Evolutionary conservation across 2,329 filamentous ascomycete genomes (phyloP).

Genomic region (Gyromitra esculenta): DNA sequence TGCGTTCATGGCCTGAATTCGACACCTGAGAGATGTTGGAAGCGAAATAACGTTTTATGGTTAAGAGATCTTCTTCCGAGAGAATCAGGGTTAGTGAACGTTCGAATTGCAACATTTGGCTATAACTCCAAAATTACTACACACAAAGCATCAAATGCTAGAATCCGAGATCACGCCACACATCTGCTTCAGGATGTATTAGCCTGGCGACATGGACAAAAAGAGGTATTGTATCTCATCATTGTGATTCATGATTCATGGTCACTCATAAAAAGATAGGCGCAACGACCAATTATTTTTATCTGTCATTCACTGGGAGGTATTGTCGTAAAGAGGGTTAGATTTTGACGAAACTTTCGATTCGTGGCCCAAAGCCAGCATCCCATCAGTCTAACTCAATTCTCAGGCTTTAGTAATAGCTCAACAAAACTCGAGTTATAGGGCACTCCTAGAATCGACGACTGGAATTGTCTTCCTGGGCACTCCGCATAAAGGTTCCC

Average conservation of each 20-base stretch:
- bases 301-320: constrained; percentile 38
- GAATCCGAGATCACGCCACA: constrained; percentile 19
- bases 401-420: constrained; percentile 36
- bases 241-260: no score
- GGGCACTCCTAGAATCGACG: background rate
- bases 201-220: background rate
- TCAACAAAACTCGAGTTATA: constrained; percentile 1
- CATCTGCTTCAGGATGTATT: constrained; percentile 16
- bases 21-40: constrained; percentile 12
- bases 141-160: background rate
- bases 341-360: background rate
- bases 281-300: constrained; percentile 32
- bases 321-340: constrained; percentile 42
- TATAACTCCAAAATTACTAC: constrained; percentile 36
- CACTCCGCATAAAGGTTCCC: constrained; percentile 22
- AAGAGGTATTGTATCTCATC: constrained; percentile 1
- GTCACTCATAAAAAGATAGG: constrained; percentile 11
- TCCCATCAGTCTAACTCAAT: background rate
- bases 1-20: constrained; percentile 30
- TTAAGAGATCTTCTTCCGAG: constrained; percentile 43
- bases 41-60: constrained; percentile 21
- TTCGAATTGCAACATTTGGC: constrained; percentile 39
- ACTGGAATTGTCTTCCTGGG: constrained; percentile 26
- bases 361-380: background rate
- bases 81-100: background rate